These are phyloP conservation scores for Fusarium guadeloupense DNA, from an alignment of 2,329 filamentous ascomycete species.

Conservation along the genomic window DNA sequence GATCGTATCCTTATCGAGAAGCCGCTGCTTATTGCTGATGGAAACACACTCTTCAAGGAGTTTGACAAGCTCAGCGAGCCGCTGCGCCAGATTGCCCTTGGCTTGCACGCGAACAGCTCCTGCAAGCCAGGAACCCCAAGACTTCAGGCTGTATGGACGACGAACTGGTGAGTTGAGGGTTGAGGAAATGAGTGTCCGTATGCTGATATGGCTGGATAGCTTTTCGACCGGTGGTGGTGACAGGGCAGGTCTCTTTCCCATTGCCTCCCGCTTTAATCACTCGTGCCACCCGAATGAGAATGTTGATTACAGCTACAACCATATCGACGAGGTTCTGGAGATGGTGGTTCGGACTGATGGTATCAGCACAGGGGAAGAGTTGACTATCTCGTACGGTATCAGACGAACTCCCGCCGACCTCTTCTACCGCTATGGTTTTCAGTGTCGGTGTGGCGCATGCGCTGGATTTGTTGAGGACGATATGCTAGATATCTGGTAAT, in stretches of 20 bases:
- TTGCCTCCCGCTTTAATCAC: constrained; percentile 68
- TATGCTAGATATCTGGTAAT: constrained; percentile 22
- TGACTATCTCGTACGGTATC: constrained; percentile 61
- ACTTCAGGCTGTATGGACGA: constrained; percentile 53
- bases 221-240: constrained; percentile 43
- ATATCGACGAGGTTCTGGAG: constrained; percentile 47
- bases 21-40: constrained; percentile 52
- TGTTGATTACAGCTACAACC: constrained; percentile 56
- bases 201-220: neutral
- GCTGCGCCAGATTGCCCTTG: constrained; percentile 47
- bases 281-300: constrained; percentile 58
- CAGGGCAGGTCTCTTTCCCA: constrained; percentile 56
- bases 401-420: constrained; percentile 49
- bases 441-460: constrained; percentile 62
- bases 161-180: constrained; percentile 56
- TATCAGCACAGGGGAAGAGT: constrained; percentile 57
- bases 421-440: constrained; percentile 60
- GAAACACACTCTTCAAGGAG: constrained; percentile 44
- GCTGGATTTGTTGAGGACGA: constrained; percentile 34
- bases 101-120: constrained; percentile 50
- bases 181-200: neutral
- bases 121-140: constrained; percentile 41
- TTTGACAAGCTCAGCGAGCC: constrained; percentile 49
- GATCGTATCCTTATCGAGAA: constrained; percentile 57
- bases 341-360: constrained; percentile 50